phyloP scores from a whole-genome alignment of 2,329 filamentous ascomycete genomes.

The Scorias spongiosa region DNA sequence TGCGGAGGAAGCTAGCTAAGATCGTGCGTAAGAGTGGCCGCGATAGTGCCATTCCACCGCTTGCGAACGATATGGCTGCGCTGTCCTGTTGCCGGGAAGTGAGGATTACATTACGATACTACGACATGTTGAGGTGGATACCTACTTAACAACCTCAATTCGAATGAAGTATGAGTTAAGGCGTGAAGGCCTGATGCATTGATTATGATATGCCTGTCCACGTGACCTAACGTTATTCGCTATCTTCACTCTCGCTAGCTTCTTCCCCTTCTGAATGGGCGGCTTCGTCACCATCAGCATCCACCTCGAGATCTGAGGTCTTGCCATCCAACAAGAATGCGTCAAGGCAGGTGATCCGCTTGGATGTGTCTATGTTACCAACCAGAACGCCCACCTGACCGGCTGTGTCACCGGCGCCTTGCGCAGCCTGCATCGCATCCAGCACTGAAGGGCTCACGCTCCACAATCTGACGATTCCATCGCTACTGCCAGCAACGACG shows the following conservation, averaged over 20 bases:
- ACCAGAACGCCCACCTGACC: conserved; percentile 50
- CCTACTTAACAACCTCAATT: too few relatives aligned
- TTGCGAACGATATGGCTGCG: too few relatives aligned
- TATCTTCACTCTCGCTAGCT: not conserved
- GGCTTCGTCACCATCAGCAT: not conserved
- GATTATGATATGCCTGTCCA: too few relatives aligned
- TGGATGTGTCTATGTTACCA: conserved; percentile 68
- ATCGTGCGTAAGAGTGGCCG: too few relatives aligned
- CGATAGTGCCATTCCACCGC: too few relatives aligned
- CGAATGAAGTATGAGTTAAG: too few relatives aligned
- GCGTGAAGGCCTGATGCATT: too few relatives aligned
- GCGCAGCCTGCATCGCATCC: not conserved
- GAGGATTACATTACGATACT: too few relatives aligned
- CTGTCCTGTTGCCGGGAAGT: too few relatives aligned
- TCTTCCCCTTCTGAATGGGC: not conserved
- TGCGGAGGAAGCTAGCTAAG: too few relatives aligned
- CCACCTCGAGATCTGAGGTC: conserved; percentile 1
- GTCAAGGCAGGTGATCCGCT: conserved; percentile 76
- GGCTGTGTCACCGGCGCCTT: conserved; percentile 8
- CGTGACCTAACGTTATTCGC: not conserved
- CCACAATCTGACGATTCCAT: conserved; percentile 75
- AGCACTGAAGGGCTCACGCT: conserved; percentile 15
- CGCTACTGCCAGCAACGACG: conserved; percentile 64
- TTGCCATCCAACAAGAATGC: conserved; percentile 59
- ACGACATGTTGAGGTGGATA: too few relatives aligned